Percentiles rank a stretch among this genome's conserved stretches.
phyloP scores from a whole-genome alignment of 495 filamentous ascomycete species.

The Pseudevernia furfuracea region DNA sequence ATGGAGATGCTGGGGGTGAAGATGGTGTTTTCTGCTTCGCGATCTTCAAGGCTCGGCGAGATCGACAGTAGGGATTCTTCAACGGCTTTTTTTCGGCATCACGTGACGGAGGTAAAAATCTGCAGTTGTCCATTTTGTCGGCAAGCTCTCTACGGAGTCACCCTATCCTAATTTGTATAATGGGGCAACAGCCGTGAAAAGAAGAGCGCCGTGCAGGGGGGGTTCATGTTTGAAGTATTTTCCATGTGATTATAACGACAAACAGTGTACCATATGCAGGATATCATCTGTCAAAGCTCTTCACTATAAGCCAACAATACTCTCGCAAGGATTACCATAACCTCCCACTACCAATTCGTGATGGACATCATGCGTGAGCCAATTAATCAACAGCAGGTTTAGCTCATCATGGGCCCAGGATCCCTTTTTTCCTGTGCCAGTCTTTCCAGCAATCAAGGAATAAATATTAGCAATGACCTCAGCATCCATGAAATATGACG shows the following conservation, averaged over 20 bases:
- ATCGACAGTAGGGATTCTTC: slow-evolving; percentile 11
- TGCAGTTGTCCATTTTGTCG: neutral
- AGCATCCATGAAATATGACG: neutral
- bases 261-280: neutral
- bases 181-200: neutral
- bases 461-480: neutral
- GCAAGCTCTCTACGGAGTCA: neutral
- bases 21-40: neutral
- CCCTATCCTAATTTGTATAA: no score
- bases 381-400: neutral
- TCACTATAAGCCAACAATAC: neutral
- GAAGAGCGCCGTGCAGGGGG: neutral
- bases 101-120: neutral
- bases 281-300: neutral
- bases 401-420: neutral
- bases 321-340: neutral
- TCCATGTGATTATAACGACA: neutral
- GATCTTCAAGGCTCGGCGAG: slow-evolving; percentile 7
- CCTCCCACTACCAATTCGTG: neutral
- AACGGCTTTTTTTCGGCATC: neutral
- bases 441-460: neutral
- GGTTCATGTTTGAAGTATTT: neutral
- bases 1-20: neutral
- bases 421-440: neutral
- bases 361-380: neutral